Base-by-base conservation (phyloP, 306 rosid genomes). In the Aeschynomene evenia region DNA sequence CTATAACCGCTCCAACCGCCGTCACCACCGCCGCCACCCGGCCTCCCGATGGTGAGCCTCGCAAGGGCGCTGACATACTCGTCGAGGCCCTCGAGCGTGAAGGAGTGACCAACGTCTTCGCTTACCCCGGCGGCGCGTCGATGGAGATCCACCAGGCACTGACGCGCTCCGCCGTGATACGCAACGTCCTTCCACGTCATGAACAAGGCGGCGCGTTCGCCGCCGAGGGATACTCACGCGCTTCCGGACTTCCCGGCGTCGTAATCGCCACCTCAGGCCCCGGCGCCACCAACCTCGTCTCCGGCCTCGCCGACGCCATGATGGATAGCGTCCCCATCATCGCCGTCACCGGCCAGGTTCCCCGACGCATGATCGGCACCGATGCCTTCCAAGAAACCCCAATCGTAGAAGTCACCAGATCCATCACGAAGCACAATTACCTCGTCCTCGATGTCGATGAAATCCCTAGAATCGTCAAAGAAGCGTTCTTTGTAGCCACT, bases 121-220 rank as follows among this genome's bases (percentile, higher is more conserved):
- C 98, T 20, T 90, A 94, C 79, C 98, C 96, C 4, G 98, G 96
- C 11, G 97, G 98, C 58, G 96, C 98, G 4, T 90, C 98, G 4
- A 3, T 94, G 96, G 97, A 94, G 81, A 94, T 94, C 79, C 97
- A 94, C 85, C 97, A 94, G 61, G 96, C 98, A 0, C 92, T 94
- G 24, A 94, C 96, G 6, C 95, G 97, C 78, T 87, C 98, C 36
- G 0, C 16, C 12, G 4, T 16, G 46, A 90, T 94, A 64, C 86
- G 88, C 3, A 94, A 87, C 73, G 74, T 87, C 28, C 97, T 94
- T 11, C 98, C 96, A 0, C 96, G 96, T 26, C 98, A 90, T 40
- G 96, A 94, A 63, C 97, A 94, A 50, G 97, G 98, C 1, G 98
- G 98, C 0, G 45, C 84, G 1, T 88, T 94, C 46, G 97, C 98